Evolutionary conservation across 441 rosid species (phyloP), one percentile per base, ranked within the genome.

Genomic region (Capsella rubella): DNA sequence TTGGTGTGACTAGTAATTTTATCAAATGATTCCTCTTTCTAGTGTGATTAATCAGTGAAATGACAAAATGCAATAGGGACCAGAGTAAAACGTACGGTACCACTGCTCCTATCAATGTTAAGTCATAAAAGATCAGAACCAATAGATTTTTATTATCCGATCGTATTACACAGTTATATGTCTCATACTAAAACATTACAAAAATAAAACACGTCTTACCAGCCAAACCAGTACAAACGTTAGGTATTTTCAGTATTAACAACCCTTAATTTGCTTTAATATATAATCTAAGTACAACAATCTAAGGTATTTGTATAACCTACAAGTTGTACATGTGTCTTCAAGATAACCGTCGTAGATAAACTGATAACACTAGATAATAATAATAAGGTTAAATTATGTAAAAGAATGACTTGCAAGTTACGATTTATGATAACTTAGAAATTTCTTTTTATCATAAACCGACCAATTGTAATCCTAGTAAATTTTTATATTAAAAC

Each of bases 351-450:
- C 12, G 2, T 8, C 37, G 50, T n/a, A 2, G 13, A 8, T 40
- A 59, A 40, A 50, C 7, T 51, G 63, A 15, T 67, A 59, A 52
- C 63, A 67, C 4, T 34, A 53, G 13, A 53, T 34, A 2, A 21
- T 21, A 21, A 21, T 21, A 67, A 67, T 45, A 27, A 69, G 34
- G 69, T 34, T 11, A 69, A 18, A 46, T 49, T 29, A 47, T 49
- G 53, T 32, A 64, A 40, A 60, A 71, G 72, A 25, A 77, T 77
- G 72, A 71, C 80, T 77, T 77, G 57, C 76, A 77, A 77, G 80
- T 65, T 65, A 77, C 72, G 76, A 71, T 71, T 50, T 34, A 77
- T 77, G 57, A 77, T 77, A 31, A 40, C 63, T 51, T 42, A 11
- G 21, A 49, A 67, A 59, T 52, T 42, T 39, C 47, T 68, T 57